phyloP scores from a whole-genome alignment of 139 green algal genomes.

The Closterium sp. region DNA sequence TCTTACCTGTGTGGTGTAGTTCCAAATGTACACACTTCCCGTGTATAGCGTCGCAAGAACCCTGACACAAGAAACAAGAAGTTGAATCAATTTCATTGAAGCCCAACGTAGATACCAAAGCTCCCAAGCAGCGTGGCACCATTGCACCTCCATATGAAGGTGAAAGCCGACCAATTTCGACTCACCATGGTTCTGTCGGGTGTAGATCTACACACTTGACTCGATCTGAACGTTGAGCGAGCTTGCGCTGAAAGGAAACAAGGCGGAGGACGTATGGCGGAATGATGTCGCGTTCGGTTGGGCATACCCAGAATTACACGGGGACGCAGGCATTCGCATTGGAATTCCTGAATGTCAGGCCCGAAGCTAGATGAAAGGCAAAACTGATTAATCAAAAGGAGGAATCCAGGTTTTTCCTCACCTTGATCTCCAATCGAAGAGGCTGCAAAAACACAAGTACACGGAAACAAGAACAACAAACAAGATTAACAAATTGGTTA shows the following conservation, averaged over 20 bases:
- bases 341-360: not conserved
- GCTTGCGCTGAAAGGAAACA: constrained; percentile 66
- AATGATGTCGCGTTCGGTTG: not conserved
- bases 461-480: not conserved
- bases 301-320: not conserved
- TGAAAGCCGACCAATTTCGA: not conserved
- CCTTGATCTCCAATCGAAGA: constrained; percentile 90
- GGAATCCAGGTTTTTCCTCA: constrained; percentile 30
- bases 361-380: not conserved
- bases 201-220: constrained; percentile 98
- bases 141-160: not conserved
- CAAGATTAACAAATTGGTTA: not conserved
- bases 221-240: constrained; percentile 92
- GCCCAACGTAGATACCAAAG: too few species aligned
- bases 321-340: not conserved
- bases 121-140: not conserved
- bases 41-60: constrained; percentile 96
- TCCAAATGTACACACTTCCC: constrained; percentile 96
- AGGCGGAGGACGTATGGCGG: not conserved
- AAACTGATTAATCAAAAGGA: not conserved
- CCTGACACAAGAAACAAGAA: constrained; percentile 41
- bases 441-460: constrained; percentile 54
- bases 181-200: constrained; percentile 91
- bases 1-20: constrained; percentile 73
- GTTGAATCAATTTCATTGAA: not conserved